phyloP scores from a whole-genome alignment of 495 filamentous ascomycete species.

The Neurospora discreta region DNA sequence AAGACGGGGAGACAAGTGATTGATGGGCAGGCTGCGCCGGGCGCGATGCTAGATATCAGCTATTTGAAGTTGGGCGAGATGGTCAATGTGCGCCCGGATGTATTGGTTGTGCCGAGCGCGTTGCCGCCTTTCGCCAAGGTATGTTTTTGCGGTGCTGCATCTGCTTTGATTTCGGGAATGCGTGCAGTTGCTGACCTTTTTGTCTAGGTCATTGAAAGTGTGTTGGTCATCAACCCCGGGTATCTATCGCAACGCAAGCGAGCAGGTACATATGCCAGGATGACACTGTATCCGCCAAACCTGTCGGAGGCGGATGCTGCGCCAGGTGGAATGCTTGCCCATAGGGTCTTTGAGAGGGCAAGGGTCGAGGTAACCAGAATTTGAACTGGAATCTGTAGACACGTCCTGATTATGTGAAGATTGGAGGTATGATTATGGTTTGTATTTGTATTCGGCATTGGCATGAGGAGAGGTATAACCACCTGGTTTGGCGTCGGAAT shows the following conservation, averaged over 20 bases:
- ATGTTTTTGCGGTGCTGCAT: conserved; percentile 15
- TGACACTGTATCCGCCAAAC: conserved; percentile 56
- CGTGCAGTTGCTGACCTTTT: conserved; percentile 3
- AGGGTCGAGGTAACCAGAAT: conserved; percentile 78
- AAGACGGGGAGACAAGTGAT: conserved; percentile 37
- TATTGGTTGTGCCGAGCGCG: conserved; percentile 73
- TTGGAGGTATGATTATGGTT: neutral
- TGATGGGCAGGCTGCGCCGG: conserved; percentile 46
- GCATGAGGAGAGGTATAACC: neutral
- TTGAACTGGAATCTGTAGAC: conserved; percentile 20
- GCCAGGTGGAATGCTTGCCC: conserved; percentile 46
- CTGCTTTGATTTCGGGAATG: neutral
- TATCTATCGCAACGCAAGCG: conserved; percentile 72
- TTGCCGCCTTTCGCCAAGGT: conserved; percentile 83
- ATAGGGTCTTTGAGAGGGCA: conserved; percentile 71
- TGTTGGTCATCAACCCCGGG: conserved; percentile 79
- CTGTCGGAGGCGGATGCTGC: conserved; percentile 46
- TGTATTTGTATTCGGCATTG: neutral
- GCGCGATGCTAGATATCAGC: conserved; percentile 65
- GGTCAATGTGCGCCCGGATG: conserved; percentile 71
- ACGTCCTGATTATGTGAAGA: neutral
- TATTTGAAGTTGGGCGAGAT: conserved; percentile 88
- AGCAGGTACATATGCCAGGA: conserved; percentile 68
- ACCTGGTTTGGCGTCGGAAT: neutral
- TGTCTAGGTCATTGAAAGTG: conserved; percentile 66